Conservation (phyloP, 345 rosid genomes). For the Rhodamnia rubescens region DNA sequence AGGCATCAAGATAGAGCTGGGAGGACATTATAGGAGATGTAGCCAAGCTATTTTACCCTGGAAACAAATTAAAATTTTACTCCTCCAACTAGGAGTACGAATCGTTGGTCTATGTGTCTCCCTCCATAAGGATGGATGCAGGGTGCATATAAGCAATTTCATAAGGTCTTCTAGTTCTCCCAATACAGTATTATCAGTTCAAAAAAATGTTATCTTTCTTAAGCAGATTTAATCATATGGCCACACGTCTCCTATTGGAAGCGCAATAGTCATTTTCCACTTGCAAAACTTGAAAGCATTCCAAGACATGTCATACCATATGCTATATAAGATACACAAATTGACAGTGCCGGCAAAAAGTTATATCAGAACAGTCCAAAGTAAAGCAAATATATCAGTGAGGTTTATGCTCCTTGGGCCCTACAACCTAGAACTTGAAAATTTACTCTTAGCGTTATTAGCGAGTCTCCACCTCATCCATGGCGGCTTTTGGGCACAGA, state of each 20-base stretch:
- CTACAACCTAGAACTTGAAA: not conserved
- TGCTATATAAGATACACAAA: not conserved
- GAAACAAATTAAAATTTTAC: not conserved
- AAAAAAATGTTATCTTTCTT: not conserved
- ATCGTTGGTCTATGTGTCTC: not conserved
- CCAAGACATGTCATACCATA: not conserved
- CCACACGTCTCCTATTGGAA: not conserved
- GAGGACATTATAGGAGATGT: not conserved
- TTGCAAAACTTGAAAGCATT: not conserved
- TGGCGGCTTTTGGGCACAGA: not conserved
- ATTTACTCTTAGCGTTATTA: not conserved
- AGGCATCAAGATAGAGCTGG: not conserved
- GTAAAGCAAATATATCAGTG: not conserved
- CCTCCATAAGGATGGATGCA: not conserved
- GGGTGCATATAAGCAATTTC: not conserved
- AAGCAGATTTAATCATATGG: not conserved
- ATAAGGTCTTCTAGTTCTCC: not conserved
- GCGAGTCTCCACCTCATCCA: not conserved
- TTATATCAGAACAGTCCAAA: not conserved
- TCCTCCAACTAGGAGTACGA: not conserved
- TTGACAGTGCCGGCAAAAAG: not conserved
- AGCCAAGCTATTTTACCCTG: not conserved
- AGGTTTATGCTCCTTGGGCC: not conserved
- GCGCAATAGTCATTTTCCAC: not conserved
- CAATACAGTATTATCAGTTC: not conserved